Evolutionary conservation across 495 filamentous ascomycete species (phyloP).

Genomic region (Neurospora sp.): DNA sequence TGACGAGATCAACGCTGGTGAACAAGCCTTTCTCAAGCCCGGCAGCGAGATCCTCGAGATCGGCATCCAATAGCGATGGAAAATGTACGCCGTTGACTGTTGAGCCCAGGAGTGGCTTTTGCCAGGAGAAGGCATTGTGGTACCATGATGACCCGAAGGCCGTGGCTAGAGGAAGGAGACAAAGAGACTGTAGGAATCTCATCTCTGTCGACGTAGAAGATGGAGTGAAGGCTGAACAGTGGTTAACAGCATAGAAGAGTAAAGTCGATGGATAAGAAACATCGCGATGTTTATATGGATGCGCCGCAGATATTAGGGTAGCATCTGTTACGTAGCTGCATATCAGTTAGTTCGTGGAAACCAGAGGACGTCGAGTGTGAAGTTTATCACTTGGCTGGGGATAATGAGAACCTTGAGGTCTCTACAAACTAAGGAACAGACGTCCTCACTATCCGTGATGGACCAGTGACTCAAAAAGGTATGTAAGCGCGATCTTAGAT

Average conservation of each 20-base stretch:
- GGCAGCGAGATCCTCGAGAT: constrained; percentile 41
- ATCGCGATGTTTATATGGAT: not conserved
- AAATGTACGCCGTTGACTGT: not conserved
- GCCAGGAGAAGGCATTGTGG: not conserved
- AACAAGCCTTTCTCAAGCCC: constrained; percentile 44
- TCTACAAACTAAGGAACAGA: not conserved
- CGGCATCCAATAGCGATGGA: constrained; percentile 21
- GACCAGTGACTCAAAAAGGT: not conserved
- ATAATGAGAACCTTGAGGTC: not conserved
- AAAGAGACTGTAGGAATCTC: not conserved
- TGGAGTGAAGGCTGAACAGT: not conserved
- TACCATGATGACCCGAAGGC: not conserved
- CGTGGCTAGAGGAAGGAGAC: not conserved
- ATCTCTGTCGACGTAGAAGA: not conserved
- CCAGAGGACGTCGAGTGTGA: not conserved
- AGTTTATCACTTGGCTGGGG: not conserved
- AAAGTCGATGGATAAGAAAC: not conserved
- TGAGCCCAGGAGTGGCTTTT: not conserved
- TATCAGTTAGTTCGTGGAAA: not conserved
- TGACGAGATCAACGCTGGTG: constrained; percentile 49
- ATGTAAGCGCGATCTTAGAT: not conserved
- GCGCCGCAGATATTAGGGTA: not conserved
- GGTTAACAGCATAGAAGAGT: not conserved
- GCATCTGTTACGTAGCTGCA: not conserved
- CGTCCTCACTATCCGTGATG: not conserved